Conservation (phyloP, 148 eudicot genomes). For the Arbutus unedo region DNA sequence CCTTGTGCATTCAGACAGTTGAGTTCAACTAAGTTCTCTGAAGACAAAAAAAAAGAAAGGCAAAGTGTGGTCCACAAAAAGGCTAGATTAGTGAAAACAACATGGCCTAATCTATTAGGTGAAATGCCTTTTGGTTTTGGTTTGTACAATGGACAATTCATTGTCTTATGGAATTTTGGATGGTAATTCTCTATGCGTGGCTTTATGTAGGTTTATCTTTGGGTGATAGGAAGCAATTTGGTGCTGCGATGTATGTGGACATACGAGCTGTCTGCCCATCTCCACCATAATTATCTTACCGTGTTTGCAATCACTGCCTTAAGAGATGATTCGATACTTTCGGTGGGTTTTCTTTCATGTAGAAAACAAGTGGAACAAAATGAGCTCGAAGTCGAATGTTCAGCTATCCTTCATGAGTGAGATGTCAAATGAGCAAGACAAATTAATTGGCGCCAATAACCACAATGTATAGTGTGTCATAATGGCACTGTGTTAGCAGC, state of each 20-base stretch:
- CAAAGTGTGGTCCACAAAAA: not conserved
- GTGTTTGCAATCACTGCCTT: slow-evolving; percentile 73
- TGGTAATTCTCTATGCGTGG: not conserved
- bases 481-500: not conserved
- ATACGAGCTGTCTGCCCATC: slow-evolving; percentile 96
- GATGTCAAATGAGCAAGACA: slow-evolving; percentile 55
- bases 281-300: slow-evolving; percentile 83
- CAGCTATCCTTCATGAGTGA: slow-evolving; percentile 56
- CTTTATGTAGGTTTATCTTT: slow-evolving; percentile 56
- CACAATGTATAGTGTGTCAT: slow-evolving; percentile 46
- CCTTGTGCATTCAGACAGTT: not conserved
- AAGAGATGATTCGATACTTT: slow-evolving; percentile 84
- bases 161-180: not conserved
- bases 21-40: not conserved
- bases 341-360: slow-evolving; percentile 96
- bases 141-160: not conserved
- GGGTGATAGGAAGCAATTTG: slow-evolving; percentile 92
- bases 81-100: not conserved
- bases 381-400: slow-evolving; percentile 54
- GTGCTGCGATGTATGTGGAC: slow-evolving; percentile 99
- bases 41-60: not conserved
- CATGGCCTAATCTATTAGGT: not conserved
- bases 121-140: not conserved
- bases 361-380: slow-evolving; percentile 91
- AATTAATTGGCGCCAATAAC: slow-evolving; percentile 47